phyloP scores from a whole-genome alignment of 1,284 basidiomycete genomes.

The Sporisorium graminicola region DNA sequence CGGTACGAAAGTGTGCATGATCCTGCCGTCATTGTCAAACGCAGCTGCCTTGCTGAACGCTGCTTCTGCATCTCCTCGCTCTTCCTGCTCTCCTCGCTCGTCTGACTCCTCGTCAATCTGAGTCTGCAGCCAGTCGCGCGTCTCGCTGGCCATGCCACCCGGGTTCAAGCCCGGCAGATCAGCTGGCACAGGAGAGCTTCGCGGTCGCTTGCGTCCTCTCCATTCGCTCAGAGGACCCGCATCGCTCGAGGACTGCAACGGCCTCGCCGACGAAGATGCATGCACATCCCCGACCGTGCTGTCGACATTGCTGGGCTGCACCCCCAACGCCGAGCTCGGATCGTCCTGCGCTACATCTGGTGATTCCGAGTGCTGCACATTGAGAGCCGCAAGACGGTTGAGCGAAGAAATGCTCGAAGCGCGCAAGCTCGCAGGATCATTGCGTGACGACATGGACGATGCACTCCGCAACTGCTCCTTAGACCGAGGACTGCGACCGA shows the following conservation, averaged over 20 bases:
- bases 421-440: slow-evolving; percentile 21
- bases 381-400: slow-evolving; percentile 26
- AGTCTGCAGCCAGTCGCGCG: slow-evolving; percentile 17
- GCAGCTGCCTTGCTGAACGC: slow-evolving; percentile 6
- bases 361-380: neutral
- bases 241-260: slow-evolving; percentile 6
- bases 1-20: slow-evolving; percentile 33
- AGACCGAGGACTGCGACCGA: slow-evolving; percentile 38
- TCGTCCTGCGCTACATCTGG: slow-evolving; percentile 4
- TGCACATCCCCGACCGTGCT: neutral
- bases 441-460: slow-evolving; percentile 26
- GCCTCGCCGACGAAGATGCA: neutral
- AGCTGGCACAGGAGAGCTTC: slow-evolving; percentile 28
- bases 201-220: slow-evolving; percentile 33
- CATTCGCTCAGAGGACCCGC: slow-evolving; percentile 13
- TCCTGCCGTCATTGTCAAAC: slow-evolving; percentile 19
- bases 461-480: slow-evolving; percentile 36
- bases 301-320: neutral
- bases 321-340: neutral
- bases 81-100: slow-evolving; percentile 3
- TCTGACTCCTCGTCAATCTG: slow-evolving; percentile 25
- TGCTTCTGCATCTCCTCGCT: neutral
- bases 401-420: slow-evolving; percentile 30
- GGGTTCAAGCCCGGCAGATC: slow-evolving; percentile 11
- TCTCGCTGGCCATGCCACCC: slow-evolving; percentile 18